phyloP scores from a whole-genome alignment of 2,329 filamentous ascomycete genomes.

The Cryphonectria parasitica region DNA sequence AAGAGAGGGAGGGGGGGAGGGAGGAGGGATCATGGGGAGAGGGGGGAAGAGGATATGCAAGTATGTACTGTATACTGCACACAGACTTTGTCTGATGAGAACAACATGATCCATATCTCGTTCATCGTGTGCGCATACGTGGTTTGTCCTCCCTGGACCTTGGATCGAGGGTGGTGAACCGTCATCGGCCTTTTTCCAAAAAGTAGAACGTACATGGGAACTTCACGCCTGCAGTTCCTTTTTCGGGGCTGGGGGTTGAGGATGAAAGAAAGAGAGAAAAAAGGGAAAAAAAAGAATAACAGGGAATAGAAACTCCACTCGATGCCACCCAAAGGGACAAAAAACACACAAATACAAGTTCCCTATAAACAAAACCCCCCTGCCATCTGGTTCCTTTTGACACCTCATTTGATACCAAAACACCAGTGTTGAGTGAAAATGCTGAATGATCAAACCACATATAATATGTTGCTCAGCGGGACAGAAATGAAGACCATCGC shows the following conservation, averaged over 20 bases:
- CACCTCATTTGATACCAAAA: neutral
- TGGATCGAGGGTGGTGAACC: neutral
- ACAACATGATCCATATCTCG: neutral
- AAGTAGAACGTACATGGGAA: conserved; percentile 8
- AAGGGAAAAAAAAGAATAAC: neutral
- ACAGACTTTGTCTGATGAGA: neutral
- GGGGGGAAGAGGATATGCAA: neutral
- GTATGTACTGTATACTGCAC: neutral
- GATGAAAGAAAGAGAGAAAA: no score
- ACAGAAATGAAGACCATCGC: neutral
- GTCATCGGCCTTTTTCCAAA: neutral
- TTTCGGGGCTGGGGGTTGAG: neutral
- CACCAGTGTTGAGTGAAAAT: neutral
- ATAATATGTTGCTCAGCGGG: neutral
- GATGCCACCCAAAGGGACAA: neutral
- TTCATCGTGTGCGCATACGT: neutral
- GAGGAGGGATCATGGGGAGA: neutral
- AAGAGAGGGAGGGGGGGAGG: no score
- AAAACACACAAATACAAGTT: neutral
- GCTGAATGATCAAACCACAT: neutral
- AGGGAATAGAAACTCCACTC: neutral
- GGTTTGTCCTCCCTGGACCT: neutral
- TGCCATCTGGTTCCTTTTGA: neutral
- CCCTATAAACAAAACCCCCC: neutral
- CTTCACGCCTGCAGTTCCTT: conserved; percentile 9